Conservation (phyloP, 2,329 filamentous ascomycete genomes). For the Cercospora sp. region DNA sequence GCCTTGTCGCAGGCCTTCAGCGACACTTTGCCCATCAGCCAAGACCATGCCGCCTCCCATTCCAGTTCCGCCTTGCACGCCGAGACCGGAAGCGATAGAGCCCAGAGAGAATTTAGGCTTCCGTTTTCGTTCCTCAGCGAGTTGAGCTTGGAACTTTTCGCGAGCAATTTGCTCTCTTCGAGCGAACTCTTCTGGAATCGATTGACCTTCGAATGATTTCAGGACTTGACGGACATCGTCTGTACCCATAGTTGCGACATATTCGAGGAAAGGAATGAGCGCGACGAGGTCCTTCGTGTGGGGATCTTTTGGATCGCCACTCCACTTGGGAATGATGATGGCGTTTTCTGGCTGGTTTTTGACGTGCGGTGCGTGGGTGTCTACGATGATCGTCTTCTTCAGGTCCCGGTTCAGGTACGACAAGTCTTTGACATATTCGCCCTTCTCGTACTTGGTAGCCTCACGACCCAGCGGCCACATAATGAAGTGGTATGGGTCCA, state of each 20-base stretch:
- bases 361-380: slow-evolving; percentile 79
- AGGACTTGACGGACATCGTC: slow-evolving; percentile 70
- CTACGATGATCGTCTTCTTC: slow-evolving; percentile 91
- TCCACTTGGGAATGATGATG: slow-evolving; percentile 88
- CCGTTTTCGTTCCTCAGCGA: slow-evolving; percentile 68
- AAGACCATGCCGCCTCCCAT: slow-evolving; percentile 58
- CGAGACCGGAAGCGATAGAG: slow-evolving; percentile 62
- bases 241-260: slow-evolving; percentile 90
- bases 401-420: slow-evolving; percentile 95
- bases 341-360: slow-evolving; percentile 94
- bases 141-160: slow-evolving; percentile 77
- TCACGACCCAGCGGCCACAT: slow-evolving; percentile 94
- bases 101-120: slow-evolving; percentile 62
- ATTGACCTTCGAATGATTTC: slow-evolving; percentile 64
- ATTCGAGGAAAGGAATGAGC: slow-evolving; percentile 95
- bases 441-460: slow-evolving; percentile 94
- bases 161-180: slow-evolving; percentile 82
- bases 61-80: slow-evolving; percentile 68
- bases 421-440: slow-evolving; percentile 98
- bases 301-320: slow-evolving; percentile 71
- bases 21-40: slow-evolving; percentile 56
- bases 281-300: slow-evolving; percentile 71
- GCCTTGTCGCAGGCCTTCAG: slow-evolving; percentile 80
- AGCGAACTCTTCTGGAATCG: slow-evolving; percentile 88
- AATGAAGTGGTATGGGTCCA: slow-evolving; percentile 93